Evolutionary conservation across 2,329 filamentous ascomycete species (phyloP).

Genomic region (Amesomyces nigricolor): DNA sequence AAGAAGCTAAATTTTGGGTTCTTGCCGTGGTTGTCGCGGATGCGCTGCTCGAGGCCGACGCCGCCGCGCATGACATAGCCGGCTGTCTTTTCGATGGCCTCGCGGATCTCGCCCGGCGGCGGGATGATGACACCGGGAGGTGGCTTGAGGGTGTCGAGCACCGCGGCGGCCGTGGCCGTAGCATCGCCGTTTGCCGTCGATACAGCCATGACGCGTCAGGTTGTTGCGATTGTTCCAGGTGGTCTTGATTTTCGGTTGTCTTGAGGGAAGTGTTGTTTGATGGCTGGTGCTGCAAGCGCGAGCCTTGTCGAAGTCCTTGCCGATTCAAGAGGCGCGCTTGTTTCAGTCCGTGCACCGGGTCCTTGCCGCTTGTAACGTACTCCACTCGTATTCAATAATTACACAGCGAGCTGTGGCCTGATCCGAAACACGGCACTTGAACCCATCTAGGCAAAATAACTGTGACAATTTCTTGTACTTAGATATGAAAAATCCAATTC

Average conservation of each 20-base stretch:
- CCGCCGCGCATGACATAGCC: slow-evolving; percentile 75
- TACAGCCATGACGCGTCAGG: slow-evolving; percentile 22
- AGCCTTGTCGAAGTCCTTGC: slow-evolving; percentile 8
- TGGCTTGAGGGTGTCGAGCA: slow-evolving; percentile 65
- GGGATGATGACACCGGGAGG: slow-evolving; percentile 82
- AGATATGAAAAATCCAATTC: too few species aligned
- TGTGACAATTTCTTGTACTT: too few species aligned
- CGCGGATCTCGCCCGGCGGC: slow-evolving; percentile 75
- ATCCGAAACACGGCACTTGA: too few species aligned
- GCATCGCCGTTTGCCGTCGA: slow-evolving; percentile 48
- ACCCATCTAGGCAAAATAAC: too few species aligned
- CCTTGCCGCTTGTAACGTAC: not conserved
- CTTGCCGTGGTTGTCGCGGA: slow-evolving; percentile 75
- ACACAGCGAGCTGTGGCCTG: too few species aligned
- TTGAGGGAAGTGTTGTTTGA: not conserved
- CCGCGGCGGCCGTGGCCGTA: slow-evolving; percentile 39
- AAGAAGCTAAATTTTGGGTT: slow-evolving; percentile 94
- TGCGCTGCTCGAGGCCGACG: slow-evolving; percentile 69
- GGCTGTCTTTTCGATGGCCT: slow-evolving; percentile 86
- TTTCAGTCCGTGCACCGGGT: not conserved
- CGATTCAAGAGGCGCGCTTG: not conserved
- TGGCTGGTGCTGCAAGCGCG: not conserved
- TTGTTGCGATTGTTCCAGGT: not conserved
- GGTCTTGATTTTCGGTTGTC: not conserved
- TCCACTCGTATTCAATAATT: too few species aligned